Base-by-base conservation (phyloP, 169 alveolate species). In the Cryptosporidium parvum region DNA sequence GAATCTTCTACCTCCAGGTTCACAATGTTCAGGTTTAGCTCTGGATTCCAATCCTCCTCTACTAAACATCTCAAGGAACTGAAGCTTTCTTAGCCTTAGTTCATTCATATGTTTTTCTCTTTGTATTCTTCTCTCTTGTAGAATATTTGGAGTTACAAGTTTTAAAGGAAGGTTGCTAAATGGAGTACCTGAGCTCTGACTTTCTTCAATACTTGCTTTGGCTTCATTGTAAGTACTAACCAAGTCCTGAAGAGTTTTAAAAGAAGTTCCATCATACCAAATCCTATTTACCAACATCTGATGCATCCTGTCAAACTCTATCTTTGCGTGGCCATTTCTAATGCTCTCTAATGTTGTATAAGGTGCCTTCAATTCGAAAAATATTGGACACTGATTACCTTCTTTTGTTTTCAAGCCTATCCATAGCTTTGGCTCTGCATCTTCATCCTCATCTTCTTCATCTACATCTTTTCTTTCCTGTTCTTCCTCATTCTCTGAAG, bases 1-100 rank as follows among this genome's bases (percentile, higher is more conserved):
- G 86, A 84, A 92, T 14, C 95, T 67, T 56, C 87, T 70, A 1
- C 95, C 95, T 42, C 86, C 92, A 12, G 95, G 95, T 59, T 92
- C 94, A 51, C 91, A 70, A 39, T 92, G 95, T 69, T 92, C 95
- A 1, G 95, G 95, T 26, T 86, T 91, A 7, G 89, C 94, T 14
- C 93, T 86, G 56, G 87, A 72, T 70, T 92, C 94, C 61, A 92
- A 59, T n/a, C 93, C 94, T 37, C 86, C 86, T 56, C 86, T 52
- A 39, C 86, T 75, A 44, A 75, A 75, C 86, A 75, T 75, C 23
- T 75, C 86, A 21, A 75, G 39, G 59, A 48, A 75, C 29, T 75
- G 86, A 12, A 75, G 39, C 58, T 75, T 75, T 58, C 86, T 53
- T 35, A 75, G 16, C 21, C 86, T 75, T 4, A 58, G 10, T 39